These are phyloP conservation scores for Coemansia erecta DNA, from an alignment of 192 early-diverging fungal genomes.

Conservation along the genomic window DNA sequence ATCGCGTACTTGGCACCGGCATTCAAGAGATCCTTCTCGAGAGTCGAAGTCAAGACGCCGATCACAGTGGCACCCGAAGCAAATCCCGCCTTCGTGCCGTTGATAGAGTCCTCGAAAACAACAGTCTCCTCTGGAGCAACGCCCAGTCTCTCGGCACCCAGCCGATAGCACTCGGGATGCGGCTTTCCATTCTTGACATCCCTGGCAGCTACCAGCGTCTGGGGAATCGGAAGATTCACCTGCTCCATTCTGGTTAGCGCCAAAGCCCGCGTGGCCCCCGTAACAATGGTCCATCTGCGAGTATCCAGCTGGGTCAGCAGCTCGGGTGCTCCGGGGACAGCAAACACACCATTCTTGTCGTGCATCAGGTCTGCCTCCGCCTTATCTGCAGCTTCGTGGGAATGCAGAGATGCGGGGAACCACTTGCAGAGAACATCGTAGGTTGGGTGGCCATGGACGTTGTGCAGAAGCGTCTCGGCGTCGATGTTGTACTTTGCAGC, in stretches of 20 bases:
- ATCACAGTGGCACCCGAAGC: constrained; percentile 31
- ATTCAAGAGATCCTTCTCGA: constrained; percentile 5
- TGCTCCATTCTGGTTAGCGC: constrained; percentile 23
- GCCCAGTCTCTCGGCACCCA: constrained; percentile 18
- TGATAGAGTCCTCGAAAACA: constrained; percentile 43
- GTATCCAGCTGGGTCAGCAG: constrained; percentile 6
- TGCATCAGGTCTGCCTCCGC: constrained; percentile 18
- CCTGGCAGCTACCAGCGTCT: constrained; percentile 19
- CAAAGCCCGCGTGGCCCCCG: constrained; percentile 22
- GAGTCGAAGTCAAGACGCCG: constrained; percentile 27
- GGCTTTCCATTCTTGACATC: constrained; percentile 27
- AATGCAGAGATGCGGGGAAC: constrained; percentile 26
- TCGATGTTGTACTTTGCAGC: constrained; percentile 23
- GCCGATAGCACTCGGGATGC: constrained; percentile 22
- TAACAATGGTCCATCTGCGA: constrained; percentile 38
- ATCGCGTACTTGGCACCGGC: constrained; percentile 34
- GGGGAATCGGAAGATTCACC: constrained; percentile 19
- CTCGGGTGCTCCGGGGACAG: constrained; percentile 29
- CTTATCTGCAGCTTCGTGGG: constrained; percentile 10
- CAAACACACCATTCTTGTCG: constrained; percentile 19
- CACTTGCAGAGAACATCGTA: constrained; percentile 23
- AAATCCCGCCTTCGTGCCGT: constrained; percentile 29
- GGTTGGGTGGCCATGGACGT: constrained; percentile 33
- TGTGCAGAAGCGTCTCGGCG: constrained; percentile 6
- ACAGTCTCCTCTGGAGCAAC: constrained; percentile 13